These are phyloP conservation scores for Coffea humblotiana DNA, from an alignment of 305 asterid genomes.

Conservation along the genomic window DNA sequence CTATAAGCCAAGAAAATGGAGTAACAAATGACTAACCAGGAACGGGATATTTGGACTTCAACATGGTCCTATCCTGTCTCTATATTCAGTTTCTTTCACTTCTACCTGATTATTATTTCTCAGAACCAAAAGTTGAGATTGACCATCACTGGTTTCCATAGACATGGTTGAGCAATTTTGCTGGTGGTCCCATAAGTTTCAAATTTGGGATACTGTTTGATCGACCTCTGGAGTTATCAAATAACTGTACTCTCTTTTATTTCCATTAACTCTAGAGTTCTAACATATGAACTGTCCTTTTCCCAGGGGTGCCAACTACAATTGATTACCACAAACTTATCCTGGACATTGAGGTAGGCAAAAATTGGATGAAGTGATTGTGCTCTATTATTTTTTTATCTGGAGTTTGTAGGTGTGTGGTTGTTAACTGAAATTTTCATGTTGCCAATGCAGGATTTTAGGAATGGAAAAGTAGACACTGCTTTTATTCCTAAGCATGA, in stretches of 20 bases:
- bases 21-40: background rate
- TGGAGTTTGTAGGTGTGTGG: background rate
- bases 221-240: background rate
- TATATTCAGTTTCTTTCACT: no score
- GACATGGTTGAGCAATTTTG: background rate
- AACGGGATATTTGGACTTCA: background rate
- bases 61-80: background rate
- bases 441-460: constrained; percentile 62
- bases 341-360: constrained; percentile 84
- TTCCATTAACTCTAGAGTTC: background rate
- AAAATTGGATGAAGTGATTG: background rate
- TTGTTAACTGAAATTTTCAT: background rate
- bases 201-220: background rate
- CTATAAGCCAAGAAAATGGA: background rate
- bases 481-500: constrained; percentile 97
- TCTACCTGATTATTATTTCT: background rate
- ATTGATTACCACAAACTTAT: constrained; percentile 97
- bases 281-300: constrained; percentile 12
- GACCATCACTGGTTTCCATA: background rate
- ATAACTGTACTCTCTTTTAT: background rate
- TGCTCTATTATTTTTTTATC: background rate
- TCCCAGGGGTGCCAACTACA: constrained; percentile 93
- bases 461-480: constrained; percentile 85
- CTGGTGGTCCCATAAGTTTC: background rate
- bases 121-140: background rate